A percentile compares a stretch with the other conserved stretches of the same genome.
These are phyloP conservation scores for Dichomitus squalens DNA, from an alignment of 1,284 basidiomycete species.

Conservation along the genomic window DNA sequence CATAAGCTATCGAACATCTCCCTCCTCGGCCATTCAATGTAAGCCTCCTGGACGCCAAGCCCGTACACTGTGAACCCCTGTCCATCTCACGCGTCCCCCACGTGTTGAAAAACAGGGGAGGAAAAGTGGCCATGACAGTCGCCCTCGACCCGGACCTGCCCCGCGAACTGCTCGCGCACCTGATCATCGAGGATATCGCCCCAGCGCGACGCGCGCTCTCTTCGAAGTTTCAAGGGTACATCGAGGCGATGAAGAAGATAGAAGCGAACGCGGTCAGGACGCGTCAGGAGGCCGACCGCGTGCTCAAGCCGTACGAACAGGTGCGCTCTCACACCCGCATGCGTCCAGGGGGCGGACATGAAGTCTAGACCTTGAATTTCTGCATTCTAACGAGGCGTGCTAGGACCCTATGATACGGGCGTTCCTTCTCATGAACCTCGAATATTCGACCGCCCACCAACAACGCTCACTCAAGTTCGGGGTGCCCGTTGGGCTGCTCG, in stretches of 20 bases:
- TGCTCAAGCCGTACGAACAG: constrained; percentile 64
- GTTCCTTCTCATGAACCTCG: constrained; percentile 85
- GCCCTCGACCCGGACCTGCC: constrained; percentile 62
- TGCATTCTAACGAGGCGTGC: constrained; percentile 5
- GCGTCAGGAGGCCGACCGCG: constrained; percentile 65
- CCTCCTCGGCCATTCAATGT: constrained; percentile 88
- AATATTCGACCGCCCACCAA: constrained; percentile 35
- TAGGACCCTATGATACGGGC: constrained; percentile 73
- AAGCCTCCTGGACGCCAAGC: constrained; percentile 28
- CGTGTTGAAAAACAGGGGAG: constrained; percentile 61
- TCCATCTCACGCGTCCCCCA: background rate
- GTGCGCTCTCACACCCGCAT: constrained; percentile 37
- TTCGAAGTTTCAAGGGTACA: constrained; percentile 65
- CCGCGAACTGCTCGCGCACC: constrained; percentile 50
- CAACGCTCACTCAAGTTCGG: constrained; percentile 58
- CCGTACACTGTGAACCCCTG: background rate
- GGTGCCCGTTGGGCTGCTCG: constrained; percentile 72
- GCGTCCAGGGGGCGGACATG: background rate
- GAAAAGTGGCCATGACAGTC: constrained; percentile 83
- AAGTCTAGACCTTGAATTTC: background rate
- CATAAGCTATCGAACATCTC: constrained; percentile 61
- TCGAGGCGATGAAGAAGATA: constrained; percentile 72
- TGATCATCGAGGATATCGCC: constrained; percentile 84
- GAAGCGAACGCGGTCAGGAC: constrained; percentile 54
- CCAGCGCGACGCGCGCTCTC: constrained; percentile 68